Conservation (phyloP, 331 rosid genomes). For the Malus hybrid region DNA sequence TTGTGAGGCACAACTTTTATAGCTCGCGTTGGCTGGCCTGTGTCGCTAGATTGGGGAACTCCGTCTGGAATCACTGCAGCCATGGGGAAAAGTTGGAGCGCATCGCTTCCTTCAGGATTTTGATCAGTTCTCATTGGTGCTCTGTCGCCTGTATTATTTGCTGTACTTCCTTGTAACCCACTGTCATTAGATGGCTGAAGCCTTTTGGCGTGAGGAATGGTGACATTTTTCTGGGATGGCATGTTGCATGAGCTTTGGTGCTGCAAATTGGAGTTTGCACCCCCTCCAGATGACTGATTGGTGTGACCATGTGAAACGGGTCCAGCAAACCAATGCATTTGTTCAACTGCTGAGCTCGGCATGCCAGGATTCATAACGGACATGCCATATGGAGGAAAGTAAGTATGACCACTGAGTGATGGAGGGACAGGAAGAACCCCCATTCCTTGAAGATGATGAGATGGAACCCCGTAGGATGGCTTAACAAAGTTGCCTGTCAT, state of each 20-base stretch:
- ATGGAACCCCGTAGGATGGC: conserved; percentile 50
- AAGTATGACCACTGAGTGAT: conserved; percentile 39
- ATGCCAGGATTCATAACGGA: conserved; percentile 38
- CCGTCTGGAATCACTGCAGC: conserved; percentile 33
- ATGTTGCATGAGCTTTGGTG: conserved; percentile 39
- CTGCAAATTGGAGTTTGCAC: conserved; percentile 27
- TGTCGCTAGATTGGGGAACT: conserved; percentile 34
- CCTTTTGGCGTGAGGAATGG: conserved; percentile 23
- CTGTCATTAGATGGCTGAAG: conserved; percentile 41
- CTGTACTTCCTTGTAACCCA: conserved; percentile 62
- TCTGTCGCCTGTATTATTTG: conserved; percentile 54
- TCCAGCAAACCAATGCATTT: conserved; percentile 34
- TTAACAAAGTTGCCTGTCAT: conserved; percentile 40
- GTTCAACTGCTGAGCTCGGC: conserved; percentile 56
- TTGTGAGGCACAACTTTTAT: conserved; percentile 92
- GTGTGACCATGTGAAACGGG: conserved; percentile 25
- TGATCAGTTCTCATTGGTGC: conserved; percentile 13
- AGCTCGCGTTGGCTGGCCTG: conserved; percentile 40
- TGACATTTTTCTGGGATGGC: conserved; percentile 33
- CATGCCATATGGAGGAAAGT: conserved; percentile 64
- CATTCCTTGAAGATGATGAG: conserved; percentile 44
- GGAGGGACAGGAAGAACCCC: conserved; percentile 38
- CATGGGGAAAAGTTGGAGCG: conserved; percentile 48
- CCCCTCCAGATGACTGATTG: conserved; percentile 27
- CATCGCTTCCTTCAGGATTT: conserved; percentile 46